Evolutionary conservation across 139 green algal species (phyloP).

Genomic region (Tetratostichococcus sp.): DNA sequence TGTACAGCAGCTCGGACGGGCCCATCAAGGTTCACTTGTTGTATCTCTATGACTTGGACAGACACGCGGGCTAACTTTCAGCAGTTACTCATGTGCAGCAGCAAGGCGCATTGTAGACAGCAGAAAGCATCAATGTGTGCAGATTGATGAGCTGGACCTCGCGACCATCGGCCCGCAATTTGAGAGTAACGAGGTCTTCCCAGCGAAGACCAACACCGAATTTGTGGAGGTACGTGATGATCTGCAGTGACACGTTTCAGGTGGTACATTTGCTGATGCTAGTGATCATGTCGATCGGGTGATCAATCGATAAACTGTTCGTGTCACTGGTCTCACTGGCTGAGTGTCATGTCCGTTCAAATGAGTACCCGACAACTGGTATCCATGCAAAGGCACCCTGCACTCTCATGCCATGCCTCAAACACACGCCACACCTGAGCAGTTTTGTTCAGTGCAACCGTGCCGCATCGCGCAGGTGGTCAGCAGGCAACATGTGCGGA

Average conservation of each 20-base stretch:
- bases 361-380: neutral
- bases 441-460: too few species aligned
- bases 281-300: neutral
- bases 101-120: too few species aligned
- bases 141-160: constrained; percentile 77
- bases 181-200: constrained; percentile 88
- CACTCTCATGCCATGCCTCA: too few species aligned
- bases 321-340: constrained; percentile 2
- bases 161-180: constrained; percentile 78
- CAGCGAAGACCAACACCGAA: constrained; percentile 92
- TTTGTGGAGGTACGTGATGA: constrained; percentile 61
- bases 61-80: too few species aligned
- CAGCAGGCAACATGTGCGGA: constrained; percentile 67
- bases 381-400: neutral
- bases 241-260: neutral
- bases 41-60: too few species aligned
- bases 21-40: constrained; percentile 48
- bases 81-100: too few species aligned
- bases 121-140: constrained; percentile 4
- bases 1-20: constrained; percentile 62
- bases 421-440: too few species aligned
- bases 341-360: too few species aligned
- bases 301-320: constrained; percentile 6
- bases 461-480: constrained; percentile 68
- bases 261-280: neutral